Evolutionary conservation across 768 basidiomycete species (phyloP), one percentile per base, ranked within the genome.

Genomic region (Lanmaoa pseudosensibilis): DNA sequence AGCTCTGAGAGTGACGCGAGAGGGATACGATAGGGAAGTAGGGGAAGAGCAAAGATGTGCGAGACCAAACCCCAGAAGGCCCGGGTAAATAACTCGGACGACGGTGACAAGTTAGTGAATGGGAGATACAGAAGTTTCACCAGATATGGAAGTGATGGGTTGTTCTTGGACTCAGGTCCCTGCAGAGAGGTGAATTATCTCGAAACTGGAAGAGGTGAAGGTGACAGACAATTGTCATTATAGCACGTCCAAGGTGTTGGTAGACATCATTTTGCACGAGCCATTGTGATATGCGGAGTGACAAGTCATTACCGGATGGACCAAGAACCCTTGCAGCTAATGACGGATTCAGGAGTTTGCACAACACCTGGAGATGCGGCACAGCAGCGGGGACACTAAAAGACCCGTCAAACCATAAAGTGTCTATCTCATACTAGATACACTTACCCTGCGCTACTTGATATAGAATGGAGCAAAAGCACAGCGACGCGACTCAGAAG

Each of bases 11-110:
- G 79, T 21, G 83, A 79, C 0, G 74, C 69, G 21, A 86, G 75
- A 36, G 83, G 88, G 45, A 89, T 75, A 9, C 84, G 87, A 69
- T 90, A 88, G 1, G 92, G 92, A 0, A 98, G 79, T 0, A 92
- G 74, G 0, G 90, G 88, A 43, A 95, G 76, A 2, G 86, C 80
- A 55, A 96, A 76, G 52, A 95, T 82, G 57, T 75, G 70, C 16
- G 75, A 65, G 51, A 90, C 61, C 30, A 89, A 63, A 18, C 70
- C 65, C 32, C 70, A 59, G 16, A 87, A 64, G 41, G 76, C 69
- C 57, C 58, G 61, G 7, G 69, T 27, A 45, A 65, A 68, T 16
- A 36, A 25, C 30, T 59, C 59, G 12, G 65, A 72, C 23, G 77
- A 80, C 41, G 68, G 82, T 8, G 63, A 19, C 33, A 65, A 30